A percentile compares a stretch with the other conserved stretches of the same genome.
Conservation (phyloP, 805 yeast species). For the Priceomyces carsonii region DNA sequence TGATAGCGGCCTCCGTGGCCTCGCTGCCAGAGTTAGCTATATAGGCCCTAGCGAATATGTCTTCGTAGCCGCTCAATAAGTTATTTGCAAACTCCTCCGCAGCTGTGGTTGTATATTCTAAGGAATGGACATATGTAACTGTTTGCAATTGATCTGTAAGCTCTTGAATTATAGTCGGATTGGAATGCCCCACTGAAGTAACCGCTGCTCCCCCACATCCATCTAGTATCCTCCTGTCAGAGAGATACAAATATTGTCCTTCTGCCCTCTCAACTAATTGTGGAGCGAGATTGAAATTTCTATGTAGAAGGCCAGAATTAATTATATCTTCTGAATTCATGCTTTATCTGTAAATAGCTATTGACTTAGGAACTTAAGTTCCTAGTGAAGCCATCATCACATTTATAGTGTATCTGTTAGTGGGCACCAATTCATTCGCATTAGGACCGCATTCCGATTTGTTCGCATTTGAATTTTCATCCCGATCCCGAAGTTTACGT, state of each 20-base stretch:
- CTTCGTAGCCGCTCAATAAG: constrained; percentile 20
- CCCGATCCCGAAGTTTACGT: too few relatives aligned
- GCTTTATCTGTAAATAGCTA: too few relatives aligned
- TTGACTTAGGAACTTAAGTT: too few relatives aligned
- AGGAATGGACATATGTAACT: constrained; percentile 16
- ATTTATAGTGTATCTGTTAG: too few relatives aligned
- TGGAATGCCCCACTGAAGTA: background rate
- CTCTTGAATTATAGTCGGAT: background rate
- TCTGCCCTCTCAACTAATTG: background rate
- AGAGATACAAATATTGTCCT: constrained; percentile 3
- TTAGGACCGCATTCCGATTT: too few relatives aligned
- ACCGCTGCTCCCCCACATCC: background rate
- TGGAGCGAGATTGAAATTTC: constrained; percentile 4
- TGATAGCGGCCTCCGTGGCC: constrained; percentile 33
- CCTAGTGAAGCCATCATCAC: too few relatives aligned
- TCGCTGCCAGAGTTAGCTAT: constrained; percentile 69
- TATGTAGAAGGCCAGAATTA: constrained; percentile 20
- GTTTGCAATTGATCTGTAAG: background rate
- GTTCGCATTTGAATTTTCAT: too few relatives aligned
- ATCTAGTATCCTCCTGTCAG: background rate
- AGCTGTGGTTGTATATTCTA: constrained; percentile 37
- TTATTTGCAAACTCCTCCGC: constrained; percentile 45
- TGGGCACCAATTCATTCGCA: too few relatives aligned
- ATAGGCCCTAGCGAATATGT: constrained; percentile 28
- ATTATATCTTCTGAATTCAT: constrained; percentile 56